Percentiles rank a stretch among this genome's conserved stretches.
phyloP scores from a whole-genome alignment of 1,284 basidiomycete species.

The Fistulinella cinereoalba region DNA sequence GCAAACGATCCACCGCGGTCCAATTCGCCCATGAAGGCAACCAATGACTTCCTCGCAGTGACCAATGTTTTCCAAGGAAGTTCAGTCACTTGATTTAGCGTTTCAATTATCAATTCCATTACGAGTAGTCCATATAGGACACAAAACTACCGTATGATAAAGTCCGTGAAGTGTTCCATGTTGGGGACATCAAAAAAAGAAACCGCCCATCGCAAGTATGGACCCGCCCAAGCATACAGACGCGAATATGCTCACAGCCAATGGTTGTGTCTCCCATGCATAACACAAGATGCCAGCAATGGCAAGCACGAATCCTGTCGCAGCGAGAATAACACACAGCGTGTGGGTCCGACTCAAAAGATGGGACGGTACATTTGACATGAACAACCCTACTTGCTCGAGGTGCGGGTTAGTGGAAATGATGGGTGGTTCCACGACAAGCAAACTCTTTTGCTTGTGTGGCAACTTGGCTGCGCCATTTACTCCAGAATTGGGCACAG shows the following conservation, averaged over 20 bases:
- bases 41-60: too few relatives aligned
- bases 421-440: constrained; percentile 22
- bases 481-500: background rate
- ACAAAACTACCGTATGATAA: too few relatives aligned
- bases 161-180: too few relatives aligned
- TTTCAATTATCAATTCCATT: too few relatives aligned
- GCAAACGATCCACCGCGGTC: too few relatives aligned
- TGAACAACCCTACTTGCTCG: constrained; percentile 41
- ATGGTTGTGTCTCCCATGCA: constrained; percentile 47
- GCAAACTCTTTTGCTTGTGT: background rate
- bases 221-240: constrained; percentile 38
- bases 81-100: too few relatives aligned
- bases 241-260: constrained; percentile 42
- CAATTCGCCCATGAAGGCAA: too few relatives aligned
- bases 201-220: constrained; percentile 9
- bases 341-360: constrained; percentile 49
- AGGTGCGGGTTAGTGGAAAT: constrained; percentile 45
- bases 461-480: background rate
- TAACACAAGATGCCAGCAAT: constrained; percentile 50
- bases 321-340: constrained; percentile 47
- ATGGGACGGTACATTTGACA: constrained; percentile 37
- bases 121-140: too few relatives aligned
- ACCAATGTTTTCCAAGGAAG: too few relatives aligned
- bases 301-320: constrained; percentile 51
- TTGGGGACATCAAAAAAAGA: too few relatives aligned